Evolutionary conservation across 192 early-diverging fungal species (phyloP).

Genomic region (Diversispora eburnea): DNA sequence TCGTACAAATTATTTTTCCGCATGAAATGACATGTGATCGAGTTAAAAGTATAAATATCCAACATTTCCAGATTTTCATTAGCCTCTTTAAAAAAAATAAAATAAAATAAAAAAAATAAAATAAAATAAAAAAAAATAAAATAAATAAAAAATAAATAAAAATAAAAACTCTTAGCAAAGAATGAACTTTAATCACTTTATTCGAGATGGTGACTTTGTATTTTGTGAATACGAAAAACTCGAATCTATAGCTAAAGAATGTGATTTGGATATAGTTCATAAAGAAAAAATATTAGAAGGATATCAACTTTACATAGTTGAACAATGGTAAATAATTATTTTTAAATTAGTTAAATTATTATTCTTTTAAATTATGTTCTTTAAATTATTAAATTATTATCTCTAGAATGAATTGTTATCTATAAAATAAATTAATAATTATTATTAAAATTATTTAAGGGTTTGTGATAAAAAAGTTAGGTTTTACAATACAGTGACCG

Average conservation of each 20-base stretch:
- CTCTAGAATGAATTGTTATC: background rate
- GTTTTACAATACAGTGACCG: conserved; percentile 41
- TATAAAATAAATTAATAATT: background rate
- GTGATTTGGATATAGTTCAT: conserved; percentile 27
- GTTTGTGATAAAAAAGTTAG: conserved; percentile 35
- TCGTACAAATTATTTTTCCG: too few relatives aligned
- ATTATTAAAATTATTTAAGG: conserved; percentile 26
- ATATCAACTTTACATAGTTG: conserved; percentile 47
- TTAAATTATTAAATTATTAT: background rate
- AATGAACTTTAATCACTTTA: background rate
- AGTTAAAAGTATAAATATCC: too few relatives aligned
- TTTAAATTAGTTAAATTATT: background rate
- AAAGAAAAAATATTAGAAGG: conserved; percentile 35
- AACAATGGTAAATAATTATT: conserved; percentile 44
- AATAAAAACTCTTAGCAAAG: too few relatives aligned
- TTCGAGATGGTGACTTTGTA: conserved; percentile 26
- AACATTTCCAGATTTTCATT: too few relatives aligned
- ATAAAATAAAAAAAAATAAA: too few relatives aligned
- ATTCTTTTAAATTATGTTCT: background rate
- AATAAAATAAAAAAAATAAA: too few relatives aligned
- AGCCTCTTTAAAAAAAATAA: too few relatives aligned
- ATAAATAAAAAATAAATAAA: too few relatives aligned
- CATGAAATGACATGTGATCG: too few relatives aligned
- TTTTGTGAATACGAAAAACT: conserved; percentile 36
- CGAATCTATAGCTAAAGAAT: conserved; percentile 28